A percentile compares a stretch with the other conserved stretches of the same genome.
Conservation (phyloP, 768 basidiomycete species). For the Leccinellum albellum region DNA sequence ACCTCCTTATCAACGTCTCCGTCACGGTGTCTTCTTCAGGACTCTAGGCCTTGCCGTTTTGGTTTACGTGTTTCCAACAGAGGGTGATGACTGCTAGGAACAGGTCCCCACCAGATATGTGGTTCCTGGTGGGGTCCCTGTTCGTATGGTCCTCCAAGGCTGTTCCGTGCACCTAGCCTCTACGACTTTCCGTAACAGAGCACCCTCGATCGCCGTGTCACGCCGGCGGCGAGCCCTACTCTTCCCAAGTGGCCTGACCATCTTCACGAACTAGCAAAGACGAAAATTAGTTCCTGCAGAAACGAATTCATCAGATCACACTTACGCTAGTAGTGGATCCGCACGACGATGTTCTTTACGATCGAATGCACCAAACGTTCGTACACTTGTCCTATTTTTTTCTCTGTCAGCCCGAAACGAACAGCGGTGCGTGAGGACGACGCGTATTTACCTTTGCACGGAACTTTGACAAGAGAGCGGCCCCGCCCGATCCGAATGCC, state of each 20-base stretch:
- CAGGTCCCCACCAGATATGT: neutral
- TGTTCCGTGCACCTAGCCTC: neutral
- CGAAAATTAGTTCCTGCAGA: neutral
- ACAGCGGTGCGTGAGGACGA: neutral
- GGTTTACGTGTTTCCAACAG: neutral
- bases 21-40: neutral
- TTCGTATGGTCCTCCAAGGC: neutral
- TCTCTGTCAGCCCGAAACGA: neutral
- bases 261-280: neutral
- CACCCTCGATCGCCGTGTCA: neutral
- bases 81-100: neutral
- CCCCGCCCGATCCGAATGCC: neutral
- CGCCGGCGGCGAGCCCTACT: neutral
- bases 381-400: neutral
- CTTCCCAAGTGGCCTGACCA: neutral
- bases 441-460: neutral
- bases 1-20: slow-evolving; percentile 2
- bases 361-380: neutral
- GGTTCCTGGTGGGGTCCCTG: neutral
- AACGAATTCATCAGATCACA: neutral
- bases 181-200: neutral
- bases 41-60: neutral
- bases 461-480: neutral
- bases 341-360: neutral
- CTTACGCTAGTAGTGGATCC: neutral